phyloP scores from a whole-genome alignment of 257 asterid species.

The Solanum neorickii region DNA sequence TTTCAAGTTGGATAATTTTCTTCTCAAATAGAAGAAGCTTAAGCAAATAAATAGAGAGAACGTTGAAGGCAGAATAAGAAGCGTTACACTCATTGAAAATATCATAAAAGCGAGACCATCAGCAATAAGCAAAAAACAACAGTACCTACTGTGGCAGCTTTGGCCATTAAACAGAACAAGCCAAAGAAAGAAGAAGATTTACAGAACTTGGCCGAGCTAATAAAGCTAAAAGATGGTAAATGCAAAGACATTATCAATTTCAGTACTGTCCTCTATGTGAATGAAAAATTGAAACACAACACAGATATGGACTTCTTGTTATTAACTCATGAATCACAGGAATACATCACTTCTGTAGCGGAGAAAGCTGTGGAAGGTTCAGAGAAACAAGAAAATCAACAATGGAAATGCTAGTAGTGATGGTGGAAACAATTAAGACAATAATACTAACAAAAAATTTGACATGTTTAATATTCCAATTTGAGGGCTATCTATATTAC shows the following conservation, averaged over 20 bases:
- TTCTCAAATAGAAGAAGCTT: not conserved
- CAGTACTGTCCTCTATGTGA: not conserved
- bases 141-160: not conserved
- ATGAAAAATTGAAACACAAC: not conserved
- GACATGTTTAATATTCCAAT: not conserved
- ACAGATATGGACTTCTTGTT: not conserved
- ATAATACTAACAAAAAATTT: not conserved
- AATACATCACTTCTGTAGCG: not conserved
- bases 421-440: not conserved
- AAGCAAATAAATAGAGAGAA: not conserved
- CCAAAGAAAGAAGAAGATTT: not conserved
- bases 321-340: not conserved
- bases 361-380: not conserved
- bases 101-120: not conserved
- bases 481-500: conserved; percentile 22
- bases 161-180: not conserved
- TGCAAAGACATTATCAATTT: not conserved
- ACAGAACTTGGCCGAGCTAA: not conserved
- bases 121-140: not conserved
- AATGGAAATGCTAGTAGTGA: not conserved
- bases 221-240: not conserved
- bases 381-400: not conserved
- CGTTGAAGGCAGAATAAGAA: not conserved
- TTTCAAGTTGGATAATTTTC: not conserved
- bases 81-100: not conserved